Conservation (phyloP, 2,329 filamentous ascomycete genomes). For the Paraphoma sp. region DNA sequence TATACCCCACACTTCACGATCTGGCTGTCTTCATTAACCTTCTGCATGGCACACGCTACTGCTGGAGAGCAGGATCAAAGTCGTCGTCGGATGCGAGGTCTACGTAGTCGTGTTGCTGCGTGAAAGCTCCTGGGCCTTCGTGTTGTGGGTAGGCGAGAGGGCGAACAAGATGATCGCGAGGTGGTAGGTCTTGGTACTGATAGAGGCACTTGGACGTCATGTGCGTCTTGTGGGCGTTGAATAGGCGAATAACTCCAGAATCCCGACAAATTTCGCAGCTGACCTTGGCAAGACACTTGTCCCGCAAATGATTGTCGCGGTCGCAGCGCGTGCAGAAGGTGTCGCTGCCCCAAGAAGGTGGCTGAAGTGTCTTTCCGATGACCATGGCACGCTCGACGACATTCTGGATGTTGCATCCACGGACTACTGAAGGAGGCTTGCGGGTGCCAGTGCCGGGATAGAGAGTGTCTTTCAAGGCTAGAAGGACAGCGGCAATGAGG, state of each 20-base stretch:
- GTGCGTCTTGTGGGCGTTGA: conserved; percentile 4
- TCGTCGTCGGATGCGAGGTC: not conserved
- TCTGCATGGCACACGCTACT: too few relatives aligned
- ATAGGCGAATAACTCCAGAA: not conserved
- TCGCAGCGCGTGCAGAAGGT: conserved; percentile 15
- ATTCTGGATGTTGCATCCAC: conserved; percentile 1
- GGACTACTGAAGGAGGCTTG: conserved; percentile 1
- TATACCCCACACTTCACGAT: too few relatives aligned
- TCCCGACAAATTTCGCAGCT: conserved; percentile 6
- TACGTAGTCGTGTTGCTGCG: not conserved
- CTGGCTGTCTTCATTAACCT: too few relatives aligned
- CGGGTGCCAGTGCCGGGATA: conserved; percentile 1
- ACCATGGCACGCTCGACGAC: conserved; percentile 5
- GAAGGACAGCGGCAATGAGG: conserved; percentile 19
- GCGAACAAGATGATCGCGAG: not conserved
- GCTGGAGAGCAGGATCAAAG: not conserved
- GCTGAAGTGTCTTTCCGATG: not conserved
- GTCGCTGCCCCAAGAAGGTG: conserved; percentile 9
- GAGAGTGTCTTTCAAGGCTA: conserved; percentile 6
- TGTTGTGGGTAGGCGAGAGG: not conserved
- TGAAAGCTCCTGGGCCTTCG: not conserved
- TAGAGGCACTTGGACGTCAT: conserved; percentile 8
- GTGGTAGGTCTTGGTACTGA: conserved; percentile 1
- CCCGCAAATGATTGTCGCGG: conserved; percentile 10
- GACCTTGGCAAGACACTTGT: conserved; percentile 6